Evolutionary conservation across 1,284 basidiomycete genomes (phyloP).

Genomic region (Fomitopsis schrenkii): DNA sequence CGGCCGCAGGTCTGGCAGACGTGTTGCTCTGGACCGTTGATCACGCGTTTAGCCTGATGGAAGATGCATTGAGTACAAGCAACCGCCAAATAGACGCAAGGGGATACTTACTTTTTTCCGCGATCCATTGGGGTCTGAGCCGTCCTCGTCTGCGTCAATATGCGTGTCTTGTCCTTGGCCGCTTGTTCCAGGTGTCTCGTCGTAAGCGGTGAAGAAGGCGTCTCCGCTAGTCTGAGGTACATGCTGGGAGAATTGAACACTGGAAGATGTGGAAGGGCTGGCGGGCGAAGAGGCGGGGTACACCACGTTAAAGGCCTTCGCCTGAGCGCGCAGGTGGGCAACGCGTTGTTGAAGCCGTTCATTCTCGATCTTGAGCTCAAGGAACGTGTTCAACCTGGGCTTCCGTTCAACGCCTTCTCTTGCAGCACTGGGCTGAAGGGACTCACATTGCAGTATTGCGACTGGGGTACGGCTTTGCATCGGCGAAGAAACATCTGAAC

Average conservation of each 20-base stretch:
- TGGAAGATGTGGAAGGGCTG: neutral
- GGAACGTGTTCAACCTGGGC: slow-evolving; percentile 66
- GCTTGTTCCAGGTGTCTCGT: slow-evolving; percentile 7
- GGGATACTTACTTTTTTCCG: slow-evolving; percentile 37
- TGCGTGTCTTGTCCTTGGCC: slow-evolving; percentile 1
- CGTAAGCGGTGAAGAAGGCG: slow-evolving; percentile 8
- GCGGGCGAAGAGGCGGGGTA: slow-evolving; percentile 8
- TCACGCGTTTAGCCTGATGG: slow-evolving; percentile 45
- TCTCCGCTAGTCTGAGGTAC: neutral
- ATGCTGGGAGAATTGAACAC: neutral
- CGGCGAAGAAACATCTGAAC: slow-evolving; percentile 62
- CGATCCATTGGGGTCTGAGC: slow-evolving; percentile 6
- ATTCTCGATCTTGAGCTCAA: slow-evolving; percentile 78
- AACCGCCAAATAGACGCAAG: neutral
- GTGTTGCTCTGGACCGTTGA: slow-evolving; percentile 50
- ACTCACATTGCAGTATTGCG: slow-evolving; percentile 66
- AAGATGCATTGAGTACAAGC: neutral
- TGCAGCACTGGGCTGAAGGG: neutral
- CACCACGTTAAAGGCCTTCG: slow-evolving; percentile 12
- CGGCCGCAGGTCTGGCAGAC: slow-evolving; percentile 78
- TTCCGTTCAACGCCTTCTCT: neutral
- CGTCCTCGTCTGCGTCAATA: slow-evolving; percentile 9
- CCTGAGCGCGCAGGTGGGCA: slow-evolving; percentile 35
- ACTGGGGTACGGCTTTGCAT: slow-evolving; percentile 75
- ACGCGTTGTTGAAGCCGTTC: slow-evolving; percentile 59